A percentile compares a stretch with the other conserved stretches of the same genome.
These are phyloP conservation scores for Neofusicoccum parvum DNA, from an alignment of 2,329 filamentous ascomycete species.

Conservation along the genomic window DNA sequence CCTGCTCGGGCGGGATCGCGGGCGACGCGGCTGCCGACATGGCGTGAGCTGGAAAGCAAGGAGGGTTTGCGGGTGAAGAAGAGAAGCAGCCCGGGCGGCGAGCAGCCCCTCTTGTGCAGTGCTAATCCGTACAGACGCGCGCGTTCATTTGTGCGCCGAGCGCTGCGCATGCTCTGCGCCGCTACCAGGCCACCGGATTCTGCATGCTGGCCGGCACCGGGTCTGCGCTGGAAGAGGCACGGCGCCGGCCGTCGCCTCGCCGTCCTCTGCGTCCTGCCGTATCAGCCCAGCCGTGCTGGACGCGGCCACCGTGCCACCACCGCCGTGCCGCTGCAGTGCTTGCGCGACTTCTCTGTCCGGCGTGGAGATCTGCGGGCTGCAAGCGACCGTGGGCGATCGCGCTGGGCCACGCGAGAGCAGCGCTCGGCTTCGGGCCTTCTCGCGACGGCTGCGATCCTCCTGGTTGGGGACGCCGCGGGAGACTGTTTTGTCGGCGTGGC, in stretches of 20 bases:
- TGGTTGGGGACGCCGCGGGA: too few relatives aligned
- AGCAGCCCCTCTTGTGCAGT: background rate
- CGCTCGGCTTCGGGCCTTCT: too few relatives aligned
- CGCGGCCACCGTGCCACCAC: too few relatives aligned
- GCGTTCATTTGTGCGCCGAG: background rate
- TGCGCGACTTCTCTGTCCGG: background rate
- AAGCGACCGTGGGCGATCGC: too few relatives aligned
- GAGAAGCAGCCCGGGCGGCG: too few relatives aligned
- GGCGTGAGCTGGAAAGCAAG: background rate
- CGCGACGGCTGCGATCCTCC: too few relatives aligned
- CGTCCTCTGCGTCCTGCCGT: background rate
- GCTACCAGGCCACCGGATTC: background rate
- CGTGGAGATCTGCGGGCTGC: background rate
- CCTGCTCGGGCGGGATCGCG: background rate
- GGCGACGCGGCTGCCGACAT: background rate
- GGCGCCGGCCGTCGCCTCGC: background rate
- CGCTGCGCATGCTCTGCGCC: background rate
- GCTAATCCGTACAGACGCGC: background rate
- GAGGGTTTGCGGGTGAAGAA: too few relatives aligned
- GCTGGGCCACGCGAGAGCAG: too few relatives aligned
- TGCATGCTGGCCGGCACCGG: background rate
- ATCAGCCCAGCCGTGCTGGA: too few relatives aligned
- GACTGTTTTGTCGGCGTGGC: too few relatives aligned
- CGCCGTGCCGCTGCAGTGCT: too few relatives aligned
- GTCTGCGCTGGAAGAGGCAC: background rate